Percentiles rank a stretch among this genome's conserved stretches.
phyloP scores from a whole-genome alignment of 1,139 yeast genomes.

The Hansenula lynferdii region DNA sequence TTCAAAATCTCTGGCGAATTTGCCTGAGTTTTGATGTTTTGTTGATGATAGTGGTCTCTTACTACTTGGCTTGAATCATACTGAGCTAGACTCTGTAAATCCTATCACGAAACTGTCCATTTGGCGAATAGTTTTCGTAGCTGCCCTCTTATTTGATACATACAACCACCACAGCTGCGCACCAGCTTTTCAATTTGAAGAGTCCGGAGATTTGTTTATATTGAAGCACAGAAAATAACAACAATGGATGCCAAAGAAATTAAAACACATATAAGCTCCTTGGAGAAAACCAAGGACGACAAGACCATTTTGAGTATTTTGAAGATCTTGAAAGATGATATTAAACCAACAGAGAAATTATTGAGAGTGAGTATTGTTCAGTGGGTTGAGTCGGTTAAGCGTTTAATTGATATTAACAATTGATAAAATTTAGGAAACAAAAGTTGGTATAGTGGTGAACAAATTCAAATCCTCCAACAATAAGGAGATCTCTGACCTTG shows the following conservation, averaged over 20 bases:
- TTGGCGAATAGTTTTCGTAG: too few relatives aligned
- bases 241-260: slow-evolving; percentile 82
- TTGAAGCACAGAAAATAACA: too few relatives aligned
- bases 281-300: slow-evolving; percentile 73
- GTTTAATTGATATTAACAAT: slow-evolving; percentile 7
- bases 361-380: slow-evolving; percentile 49
- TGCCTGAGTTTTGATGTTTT: too few relatives aligned
- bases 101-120: too few relatives aligned
- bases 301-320: slow-evolving; percentile 64
- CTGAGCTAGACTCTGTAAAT: too few relatives aligned
- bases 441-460: slow-evolving; percentile 96
- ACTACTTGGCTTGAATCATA: too few relatives aligned
- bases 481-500: slow-evolving; percentile 60
- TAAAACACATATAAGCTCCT: slow-evolving; percentile 57
- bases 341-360: slow-evolving; percentile 79
- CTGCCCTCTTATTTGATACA: too few relatives aligned
- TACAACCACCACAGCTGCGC: too few relatives aligned
- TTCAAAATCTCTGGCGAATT: too few relatives aligned
- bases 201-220: too few relatives aligned
- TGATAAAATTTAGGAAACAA: slow-evolving; percentile 58
- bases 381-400: neutral
- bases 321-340: slow-evolving; percentile 62
- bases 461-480: slow-evolving; percentile 71
- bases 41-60: too few relatives aligned
- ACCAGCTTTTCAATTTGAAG: too few relatives aligned